Evolutionary conservation across 2,329 filamentous ascomycete genomes (phyloP).

Genomic region (Setomelanomma holmii): DNA sequence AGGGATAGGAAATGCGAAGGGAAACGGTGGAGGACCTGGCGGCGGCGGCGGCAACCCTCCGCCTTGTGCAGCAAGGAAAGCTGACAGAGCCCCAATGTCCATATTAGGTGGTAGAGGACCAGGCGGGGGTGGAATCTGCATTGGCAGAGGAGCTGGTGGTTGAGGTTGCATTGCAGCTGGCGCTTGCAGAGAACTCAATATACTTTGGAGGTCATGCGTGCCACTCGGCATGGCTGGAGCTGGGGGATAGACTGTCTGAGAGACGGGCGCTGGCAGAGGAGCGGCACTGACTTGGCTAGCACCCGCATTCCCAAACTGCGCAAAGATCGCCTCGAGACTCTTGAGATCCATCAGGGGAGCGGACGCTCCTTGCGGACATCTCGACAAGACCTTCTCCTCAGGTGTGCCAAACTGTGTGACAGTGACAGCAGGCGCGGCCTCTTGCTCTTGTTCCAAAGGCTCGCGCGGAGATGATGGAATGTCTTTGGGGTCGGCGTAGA

Average conservation of each 20-base stretch:
- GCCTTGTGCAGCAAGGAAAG: conserved; percentile 28
- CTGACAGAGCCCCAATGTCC: conserved; percentile 33
- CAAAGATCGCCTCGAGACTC: conserved; percentile 38
- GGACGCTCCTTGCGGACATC: conserved; percentile 28
- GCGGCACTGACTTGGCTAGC: conserved; percentile 14
- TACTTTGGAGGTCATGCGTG: conserved; percentile 32
- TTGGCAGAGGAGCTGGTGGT: conserved; percentile 16
- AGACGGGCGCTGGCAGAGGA: conserved; percentile 14
- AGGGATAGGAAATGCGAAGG: conserved; percentile 21
- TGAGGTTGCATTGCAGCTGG: conserved; percentile 20
- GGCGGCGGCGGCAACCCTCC: conserved; percentile 32
- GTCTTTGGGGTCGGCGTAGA: conserved; percentile 53
- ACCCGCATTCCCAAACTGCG: conserved; percentile 28
- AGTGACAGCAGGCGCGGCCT: conserved; percentile 14
- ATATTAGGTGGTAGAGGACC: background rate
- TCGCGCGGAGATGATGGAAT: conserved; percentile 57
- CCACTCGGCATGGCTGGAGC: conserved; percentile 23
- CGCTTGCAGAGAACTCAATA: conserved; percentile 38
- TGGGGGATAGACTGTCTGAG: conserved; percentile 29
- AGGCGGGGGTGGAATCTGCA: conserved; percentile 19
- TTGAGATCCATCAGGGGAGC: conserved; percentile 28
- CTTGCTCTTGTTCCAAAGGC: conserved; percentile 46
- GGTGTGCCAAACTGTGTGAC: conserved; percentile 50
- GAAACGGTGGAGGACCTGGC: conserved; percentile 25
- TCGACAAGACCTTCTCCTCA: conserved; percentile 30